Conservation (phyloP, 345 rosid species). For the Linum lewisii region DNA sequence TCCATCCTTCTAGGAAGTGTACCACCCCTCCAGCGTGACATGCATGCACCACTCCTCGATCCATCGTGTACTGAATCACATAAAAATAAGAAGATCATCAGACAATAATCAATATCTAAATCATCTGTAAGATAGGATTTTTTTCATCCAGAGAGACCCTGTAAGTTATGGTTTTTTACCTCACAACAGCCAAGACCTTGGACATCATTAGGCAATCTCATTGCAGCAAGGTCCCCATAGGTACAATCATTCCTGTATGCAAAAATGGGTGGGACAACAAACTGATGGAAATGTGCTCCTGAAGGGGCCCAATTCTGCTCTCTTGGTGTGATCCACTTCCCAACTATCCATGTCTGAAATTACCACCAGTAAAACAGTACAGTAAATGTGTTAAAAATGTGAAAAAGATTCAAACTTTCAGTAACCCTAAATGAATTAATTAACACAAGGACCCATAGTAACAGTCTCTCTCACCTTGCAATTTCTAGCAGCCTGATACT, state of each 20-base stretch:
- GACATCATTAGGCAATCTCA: constrained; percentile 82
- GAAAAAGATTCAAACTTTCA: neutral
- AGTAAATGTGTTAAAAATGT: neutral
- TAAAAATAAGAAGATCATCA: neutral
- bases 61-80: constrained; percentile 80
- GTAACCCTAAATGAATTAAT: too few relatives aligned
- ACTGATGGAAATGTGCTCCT: constrained; percentile 93
- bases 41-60: constrained; percentile 92
- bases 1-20: constrained; percentile 80
- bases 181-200: constrained; percentile 86
- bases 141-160: too few relatives aligned
- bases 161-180: constrained; percentile 34
- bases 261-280: constrained; percentile 89
- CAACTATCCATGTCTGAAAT: constrained; percentile 89
- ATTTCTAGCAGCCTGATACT: constrained; percentile 74
- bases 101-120: too few relatives aligned
- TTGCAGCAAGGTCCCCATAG: constrained; percentile 95
- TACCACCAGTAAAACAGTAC: neutral
- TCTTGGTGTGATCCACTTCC: constrained; percentile 88
- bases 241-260: constrained; percentile 71
- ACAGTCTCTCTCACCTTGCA: constrained; percentile 52
- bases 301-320: constrained; percentile 92
- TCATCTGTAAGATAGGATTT: too few relatives aligned
- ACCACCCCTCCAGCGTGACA: constrained; percentile 99
- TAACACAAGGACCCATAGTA: too few relatives aligned